phyloP scores from a whole-genome alignment of 2,329 filamentous ascomycete genomes.

The Keithomyces neogunnii region DNA sequence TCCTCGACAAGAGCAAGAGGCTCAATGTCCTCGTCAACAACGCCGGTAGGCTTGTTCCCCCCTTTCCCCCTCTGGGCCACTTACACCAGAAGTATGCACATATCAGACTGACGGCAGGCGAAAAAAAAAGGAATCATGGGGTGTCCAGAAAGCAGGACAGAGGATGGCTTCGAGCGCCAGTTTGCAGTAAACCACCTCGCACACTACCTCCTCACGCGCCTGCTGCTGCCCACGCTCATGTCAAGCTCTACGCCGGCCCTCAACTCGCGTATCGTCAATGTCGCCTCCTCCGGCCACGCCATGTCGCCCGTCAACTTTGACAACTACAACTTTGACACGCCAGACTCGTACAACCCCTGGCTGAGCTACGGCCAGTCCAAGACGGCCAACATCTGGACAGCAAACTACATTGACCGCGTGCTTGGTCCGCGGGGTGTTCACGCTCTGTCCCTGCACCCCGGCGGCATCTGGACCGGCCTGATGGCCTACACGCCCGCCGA shows the following conservation, averaged over 20 bases:
- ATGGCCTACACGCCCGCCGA: slow-evolving; percentile 1
- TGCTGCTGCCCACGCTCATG: slow-evolving; percentile 7
- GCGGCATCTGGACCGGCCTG: neutral
- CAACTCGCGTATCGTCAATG: slow-evolving; percentile 29
- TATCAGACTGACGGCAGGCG: too few relatives aligned
- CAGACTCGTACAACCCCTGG: slow-evolving; percentile 17
- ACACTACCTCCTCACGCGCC: slow-evolving; percentile 43
- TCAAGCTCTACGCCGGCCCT: slow-evolving; percentile 35
- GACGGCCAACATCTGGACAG: slow-evolving; percentile 39
- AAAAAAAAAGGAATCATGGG: neutral
- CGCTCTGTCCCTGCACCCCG: slow-evolving; percentile 30
- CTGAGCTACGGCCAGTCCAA: slow-evolving; percentile 38
- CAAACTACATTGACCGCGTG: slow-evolving; percentile 39
- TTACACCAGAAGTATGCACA: too few relatives aligned
- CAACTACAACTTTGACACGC: slow-evolving; percentile 13
- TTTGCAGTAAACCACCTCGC: slow-evolving; percentile 45
- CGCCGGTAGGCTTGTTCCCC: neutral
- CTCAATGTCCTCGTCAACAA: slow-evolving; percentile 10
- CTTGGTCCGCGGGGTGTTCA: slow-evolving; percentile 34
- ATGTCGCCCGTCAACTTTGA: slow-evolving; percentile 1
- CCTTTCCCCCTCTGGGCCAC: too few relatives aligned
- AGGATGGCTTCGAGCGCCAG: slow-evolving; percentile 23
- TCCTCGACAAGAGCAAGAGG: neutral
- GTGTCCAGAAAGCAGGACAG: neutral
- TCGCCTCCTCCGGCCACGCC: slow-evolving; percentile 5